Conservation (phyloP, 2,329 filamentous ascomycete species). For the Talaromyces sp. region DNA sequence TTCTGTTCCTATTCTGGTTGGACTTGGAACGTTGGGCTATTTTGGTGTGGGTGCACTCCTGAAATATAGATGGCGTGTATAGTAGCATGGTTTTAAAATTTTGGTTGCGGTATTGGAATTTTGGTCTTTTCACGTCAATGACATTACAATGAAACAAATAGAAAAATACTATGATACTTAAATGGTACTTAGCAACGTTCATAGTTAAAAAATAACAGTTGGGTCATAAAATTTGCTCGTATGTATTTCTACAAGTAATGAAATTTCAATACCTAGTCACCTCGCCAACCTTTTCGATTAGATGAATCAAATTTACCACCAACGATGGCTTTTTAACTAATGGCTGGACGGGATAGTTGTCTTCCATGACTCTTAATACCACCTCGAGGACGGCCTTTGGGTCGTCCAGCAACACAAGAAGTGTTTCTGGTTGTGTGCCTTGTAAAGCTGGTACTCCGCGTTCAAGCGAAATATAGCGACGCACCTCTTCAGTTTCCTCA, state of each 20-base stretch:
- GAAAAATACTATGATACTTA: background rate
- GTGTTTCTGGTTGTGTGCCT: background rate
- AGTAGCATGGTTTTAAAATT: background rate
- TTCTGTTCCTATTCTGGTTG: background rate
- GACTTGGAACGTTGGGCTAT: conserved; percentile 8
- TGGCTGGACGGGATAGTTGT: conserved; percentile 22
- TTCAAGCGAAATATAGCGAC: background rate
- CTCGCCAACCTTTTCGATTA: conserved; percentile 3
- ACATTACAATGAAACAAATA: too few species aligned
- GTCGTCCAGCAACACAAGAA: conserved; percentile 1
- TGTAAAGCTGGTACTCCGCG: background rate
- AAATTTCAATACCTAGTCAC: background rate
- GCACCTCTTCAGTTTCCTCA: background rate
- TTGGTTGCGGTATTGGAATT: background rate
- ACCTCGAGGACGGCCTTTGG: conserved; percentile 8
- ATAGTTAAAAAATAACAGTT: too few species aligned
- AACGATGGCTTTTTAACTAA: conserved; percentile 1
- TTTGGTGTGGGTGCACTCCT: conserved; percentile 2
- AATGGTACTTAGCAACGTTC: background rate
- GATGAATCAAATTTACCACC: conserved; percentile 8
- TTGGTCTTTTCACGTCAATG: background rate
- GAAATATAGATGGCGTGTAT: background rate
- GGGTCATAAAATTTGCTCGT: too few species aligned
- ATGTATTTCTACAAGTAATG: background rate
- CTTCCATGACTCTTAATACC: conserved; percentile 11